Base-by-base conservation (phyloP, 2,329 filamentous ascomycete species). In the Venturiaceae sp. region DNA sequence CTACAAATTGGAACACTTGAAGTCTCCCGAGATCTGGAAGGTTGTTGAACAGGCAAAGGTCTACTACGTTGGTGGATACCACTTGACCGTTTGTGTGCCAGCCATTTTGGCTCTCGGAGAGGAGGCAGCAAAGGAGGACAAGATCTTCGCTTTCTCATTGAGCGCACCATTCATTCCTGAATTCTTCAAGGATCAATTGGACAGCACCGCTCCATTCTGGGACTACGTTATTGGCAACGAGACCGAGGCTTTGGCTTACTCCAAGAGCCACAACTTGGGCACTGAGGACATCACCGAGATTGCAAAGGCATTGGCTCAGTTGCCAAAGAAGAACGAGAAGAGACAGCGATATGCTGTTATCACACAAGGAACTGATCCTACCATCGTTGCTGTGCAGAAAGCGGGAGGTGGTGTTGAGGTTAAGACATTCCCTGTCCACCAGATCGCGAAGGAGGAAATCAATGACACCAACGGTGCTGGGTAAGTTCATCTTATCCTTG, bases 171-270 rank as follows among this genome's bases (percentile, higher is more conserved):
- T 99, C 80, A 96, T 99, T 69, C 80, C 87, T 39, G 88, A 95
- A 72, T 96, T 96, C 83, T 99, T 97, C 87, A 96, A 96, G 81
- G 92, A 96, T 54, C 88, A 85, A 64, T 83, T 99, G 53, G 90
- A 96, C 75, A 85, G 85, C 67, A 87, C 88, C 58, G 80, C 90
- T 57, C 88, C 88, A 32, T 96, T 96, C 83, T 95, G 91, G 81
- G 92, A 97, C 78, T 95, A 92, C 76, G 80, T 97, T 62, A 88
- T 99, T 72, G 92, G 92, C 70, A 99, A 99, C 78, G 94, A 99
- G 84, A 88, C 89, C 64, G 94, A 99, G 79, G 92, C 92, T 53
- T 83, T 85, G 66, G 81, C 91, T 59, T 99, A 92, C 76, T 89
- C 92, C 64, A 86, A 91, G 73, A 85, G 85, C 60, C 91, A 96